Base-by-base conservation (phyloP, 805 yeast genomes). In the Yarrowia porcina region DNA sequence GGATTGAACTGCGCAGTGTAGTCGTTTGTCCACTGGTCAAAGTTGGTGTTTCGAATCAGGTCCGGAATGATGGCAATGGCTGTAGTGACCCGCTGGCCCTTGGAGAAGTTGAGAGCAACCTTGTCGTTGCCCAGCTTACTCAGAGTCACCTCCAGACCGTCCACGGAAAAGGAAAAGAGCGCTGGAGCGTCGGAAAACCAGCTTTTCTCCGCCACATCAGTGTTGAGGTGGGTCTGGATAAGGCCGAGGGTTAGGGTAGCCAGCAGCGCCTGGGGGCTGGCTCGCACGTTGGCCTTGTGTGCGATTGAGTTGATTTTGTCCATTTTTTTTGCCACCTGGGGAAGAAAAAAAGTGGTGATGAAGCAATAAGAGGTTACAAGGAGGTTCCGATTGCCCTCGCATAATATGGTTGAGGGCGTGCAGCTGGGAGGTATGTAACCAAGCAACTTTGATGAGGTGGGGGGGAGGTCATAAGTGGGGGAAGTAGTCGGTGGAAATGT, bases 341-440 rank as follows among this genome's bases (percentile, higher is more conserved):
- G 4, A 1, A 18, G 8, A 25, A 25, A 8, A 25, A 25, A 25
- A 25, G 28, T 25, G 28, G 28, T 18, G 41, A 20, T 36, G 41
- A n/a, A 15, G 39, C 12, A 4, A 36, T 4, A 17, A 18, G 17
- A 38, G 23, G 7, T 18, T 8, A 4, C 7, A 2, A 20, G 44
- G 18, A 12, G 44, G 49, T 25, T 6, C n/a, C 21, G 49, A 44
- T 44, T 44, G 33, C 49, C 49, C 49, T 44, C 33, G 33, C 33
- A 44, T 44, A 41, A 25, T 28, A 21, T 52, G 21, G 66, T 70
- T 68, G 69, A 68, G 50, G 70, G 72, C 71, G 69, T 66, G 12
- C 69, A 70, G 20, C 28, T 60, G 21, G 67, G 71, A 17, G 21
- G 39, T 7, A 66, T 69, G 17, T 32, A 62, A 6, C 70, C 72